Evolutionary conservation across 225 moss, liverwort and hornwort species (phyloP), one percentile per base, ranked within the genome.

Genomic region (Pleurozium schreberi): DNA sequence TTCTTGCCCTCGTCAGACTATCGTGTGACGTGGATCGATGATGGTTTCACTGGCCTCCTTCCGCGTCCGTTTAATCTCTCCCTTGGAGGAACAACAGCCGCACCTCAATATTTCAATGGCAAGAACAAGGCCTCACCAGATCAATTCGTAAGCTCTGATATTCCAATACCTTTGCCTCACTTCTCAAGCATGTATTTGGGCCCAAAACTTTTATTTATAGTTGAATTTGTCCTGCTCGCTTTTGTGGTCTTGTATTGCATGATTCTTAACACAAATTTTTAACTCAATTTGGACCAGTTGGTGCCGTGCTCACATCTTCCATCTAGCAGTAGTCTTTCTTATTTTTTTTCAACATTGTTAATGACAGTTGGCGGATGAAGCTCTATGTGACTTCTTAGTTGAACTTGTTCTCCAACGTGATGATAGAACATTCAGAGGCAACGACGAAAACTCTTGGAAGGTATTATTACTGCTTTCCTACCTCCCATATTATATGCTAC

Each of bases 31-130:
- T 99, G 99, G 99, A 90, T 99, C 65, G 92, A 99, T 89, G 99
- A 99, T 90, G 99, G 99, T 31, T 97, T 97, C 87, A 66, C 89
- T 76, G 97, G 97, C 60, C 95, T 96, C 82, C 96, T 99, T 73
- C 99, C 99, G 64, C 91, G 92, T 43, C 97, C 96, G 80, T 99
- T 97, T 73, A 93, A 96, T 90, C 84, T 47, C 47, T 70, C 93
- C 3, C 81, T 92, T 70, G 97, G 96, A 83, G 98, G 98, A 89
- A 96, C 97, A 43, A 84, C 91, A 77, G 92, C 96, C 20, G 94
- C 97, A 66, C 98, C 98, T 64, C 83, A 82, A 50, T 91, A 96
- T 85, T 98, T 97, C 90, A 98, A 98, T 90, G 93, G 95, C 86
- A 89, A 93, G 77, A 98, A 98, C 90, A 89, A 92, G 87, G 98